phyloP scores from a whole-genome alignment of 2,329 filamentous ascomycete species.

The Arthroderma sp. region DNA sequence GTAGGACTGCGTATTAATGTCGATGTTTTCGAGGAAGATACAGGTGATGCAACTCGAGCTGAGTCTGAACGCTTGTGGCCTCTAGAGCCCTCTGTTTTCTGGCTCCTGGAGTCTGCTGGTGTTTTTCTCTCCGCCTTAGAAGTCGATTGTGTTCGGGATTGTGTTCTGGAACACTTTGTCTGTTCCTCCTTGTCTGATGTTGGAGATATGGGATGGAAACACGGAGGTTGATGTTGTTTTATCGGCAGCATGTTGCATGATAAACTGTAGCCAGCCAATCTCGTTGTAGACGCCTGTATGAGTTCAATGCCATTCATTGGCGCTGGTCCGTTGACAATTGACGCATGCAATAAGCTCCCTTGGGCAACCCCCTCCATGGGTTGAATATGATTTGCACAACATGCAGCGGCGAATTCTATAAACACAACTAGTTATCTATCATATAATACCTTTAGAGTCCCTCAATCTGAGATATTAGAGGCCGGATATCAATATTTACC shows the following conservation, averaged over 20 bases:
- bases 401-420: not conserved
- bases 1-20: not conserved
- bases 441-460: not conserved
- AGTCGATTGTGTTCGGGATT: too few relatives aligned
- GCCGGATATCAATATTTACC: not conserved
- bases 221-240: too few relatives aligned
- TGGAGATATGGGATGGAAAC: too few relatives aligned
- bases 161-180: too few relatives aligned
- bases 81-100: not conserved
- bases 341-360: not conserved
- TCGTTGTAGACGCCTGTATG: too few relatives aligned
- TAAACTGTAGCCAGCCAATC: too few relatives aligned
- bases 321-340: not conserved
- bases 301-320: not conserved
- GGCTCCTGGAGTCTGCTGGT: not conserved
- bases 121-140: not conserved
- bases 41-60: not conserved
- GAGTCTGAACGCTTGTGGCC: not conserved
- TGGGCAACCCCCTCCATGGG: not conserved
- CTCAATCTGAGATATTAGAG: not conserved
- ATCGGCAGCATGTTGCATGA: too few relatives aligned
- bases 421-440: not conserved
- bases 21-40: not conserved
- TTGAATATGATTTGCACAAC: not conserved
- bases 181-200: too few relatives aligned